Base-by-base conservation (phyloP, 1,139 yeast species). In the Protomyces pachydermus region DNA sequence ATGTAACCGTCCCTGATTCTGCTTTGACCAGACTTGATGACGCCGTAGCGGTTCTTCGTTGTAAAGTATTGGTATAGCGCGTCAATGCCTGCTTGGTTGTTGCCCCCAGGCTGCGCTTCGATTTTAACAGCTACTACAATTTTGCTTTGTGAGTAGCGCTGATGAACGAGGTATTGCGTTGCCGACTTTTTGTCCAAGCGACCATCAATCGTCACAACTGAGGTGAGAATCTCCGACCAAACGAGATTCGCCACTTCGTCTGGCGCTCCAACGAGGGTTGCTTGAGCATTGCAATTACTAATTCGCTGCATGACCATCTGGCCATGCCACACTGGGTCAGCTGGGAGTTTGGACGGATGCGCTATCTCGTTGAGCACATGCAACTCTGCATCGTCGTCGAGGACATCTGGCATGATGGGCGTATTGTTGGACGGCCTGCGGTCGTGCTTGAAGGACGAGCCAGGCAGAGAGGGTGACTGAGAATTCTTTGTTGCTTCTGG, bases 1-100 rank as follows among this genome's bases (percentile, higher is more conserved):
- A 88, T 68, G 73, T 87, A 88, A 1, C 85, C 80, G 72, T 87
- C 95, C 71, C 86, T 87, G 39, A 86, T 85, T 12, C 62, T 51
- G 10, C 56, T 58, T 23, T 58, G 53, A 68, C 79, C 78, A 23
- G 73, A 68, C 45, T 82, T 79, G 55, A 87, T 76, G 20, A 87
- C 93, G 0, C 91, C 95, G 60, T 80, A 84, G 71, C 85, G 84
- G 54, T 74, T 72, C 55, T 82, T 77, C 3, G 76, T 70, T 50
- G 75, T 71, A 68, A 86, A 81, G 72, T 86, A 86, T 37, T 80
- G 78, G 72, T 78, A 84, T 52, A 88, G 74, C 66, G 79, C 81
- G 51, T 78, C 75, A 71, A 78, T 84, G 37, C 77, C 78, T 1
- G 67, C 62, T 3, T 72, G 71, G 20, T 69, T 67, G 16, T 70